Evolutionary conservation across 2,329 filamentous ascomycete species (phyloP), one percentile per base, ranked within the genome.

Genomic region (Parastagonospora avenae): DNA sequence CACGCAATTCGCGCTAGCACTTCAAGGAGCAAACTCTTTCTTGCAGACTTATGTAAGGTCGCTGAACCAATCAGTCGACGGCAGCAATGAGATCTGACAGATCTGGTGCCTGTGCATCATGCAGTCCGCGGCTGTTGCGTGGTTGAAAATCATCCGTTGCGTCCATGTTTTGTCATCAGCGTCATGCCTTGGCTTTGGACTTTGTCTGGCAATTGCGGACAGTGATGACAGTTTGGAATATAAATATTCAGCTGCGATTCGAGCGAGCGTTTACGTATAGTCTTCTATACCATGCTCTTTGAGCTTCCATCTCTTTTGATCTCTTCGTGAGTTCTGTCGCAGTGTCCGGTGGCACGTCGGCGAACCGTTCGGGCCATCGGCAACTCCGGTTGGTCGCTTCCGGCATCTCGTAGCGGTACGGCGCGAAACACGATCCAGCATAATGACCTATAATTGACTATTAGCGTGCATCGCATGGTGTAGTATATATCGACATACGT

Each of bases 1-100:
- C 65, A 68, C 65, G 65, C 65, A 66, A 68, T 67, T 67, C 57
- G 51, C 63, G 62, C 62, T 65, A 67, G 57, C 52, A 62, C 55
- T 33, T 56, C 55, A 50, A 42, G 47, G 52, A 64, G 54, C 59
- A 64, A 63, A 49, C 38, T 57, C 57, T 64, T 61, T 38, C 36
- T 56, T 14, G 44, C 35, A 53, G 40, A 48, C 55, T 57, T 60
- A 61, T 53, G 59, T 63, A 64, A 60, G 54, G 41, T 49, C 38
- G 44, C 36, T 31, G 46, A 45, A 42, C 63, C 63, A 66, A 65
- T 66, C 46, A 54, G 7, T 2, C 41, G 46, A 54, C 48, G 52
- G 45, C 55, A 52, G 56, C 44, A 53, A 33, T 43, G 35, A 45
- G 27, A 29, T 47, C 38, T 37, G 24, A 30, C 19, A 46, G 33